Conservation (phyloP, 2,329 filamentous ascomycete species). For the Clarireedia monteithiana region DNA sequence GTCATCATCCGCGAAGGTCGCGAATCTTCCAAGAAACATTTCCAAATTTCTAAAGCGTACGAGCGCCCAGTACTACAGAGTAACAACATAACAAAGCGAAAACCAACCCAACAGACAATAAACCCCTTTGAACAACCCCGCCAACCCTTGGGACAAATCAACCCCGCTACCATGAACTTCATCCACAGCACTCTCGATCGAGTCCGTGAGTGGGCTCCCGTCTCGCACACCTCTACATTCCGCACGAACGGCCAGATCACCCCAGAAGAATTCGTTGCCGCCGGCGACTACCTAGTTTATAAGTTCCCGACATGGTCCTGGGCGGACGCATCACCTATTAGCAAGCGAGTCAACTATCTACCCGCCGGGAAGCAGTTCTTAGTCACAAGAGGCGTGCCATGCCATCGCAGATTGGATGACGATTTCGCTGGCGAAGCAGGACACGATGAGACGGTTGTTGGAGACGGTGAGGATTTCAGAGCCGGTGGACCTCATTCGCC, state of each 20-base stretch:
- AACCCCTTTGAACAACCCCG: not conserved
- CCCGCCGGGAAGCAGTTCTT: constrained; percentile 91
- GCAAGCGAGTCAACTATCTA: constrained; percentile 72
- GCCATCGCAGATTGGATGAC: constrained; percentile 82
- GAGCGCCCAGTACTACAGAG: not conserved
- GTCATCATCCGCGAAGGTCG: not conserved
- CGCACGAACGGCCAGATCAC: constrained; percentile 91
- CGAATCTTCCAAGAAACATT: not conserved
- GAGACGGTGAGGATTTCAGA: constrained; percentile 62
- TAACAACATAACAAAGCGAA: not conserved
- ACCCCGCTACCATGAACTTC: constrained; percentile 61
- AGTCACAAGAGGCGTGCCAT: constrained; percentile 89
- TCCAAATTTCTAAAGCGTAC: not conserved
- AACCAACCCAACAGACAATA: not conserved
- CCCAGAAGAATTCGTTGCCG: constrained; percentile 90
- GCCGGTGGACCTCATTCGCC: constrained; percentile 37
- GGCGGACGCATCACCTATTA: constrained; percentile 77
- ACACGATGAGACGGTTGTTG: constrained; percentile 77
- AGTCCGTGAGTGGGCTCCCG: constrained; percentile 85
- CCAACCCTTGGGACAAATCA: constrained; percentile 5
- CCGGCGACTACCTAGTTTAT: constrained; percentile 96
- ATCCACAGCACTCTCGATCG: constrained; percentile 89
- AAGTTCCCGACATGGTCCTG: constrained; percentile 99
- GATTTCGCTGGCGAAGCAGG: constrained; percentile 87
- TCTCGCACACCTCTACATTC: constrained; percentile 87